Evolutionary conservation across 192 early-diverging fungal species (phyloP), one percentile per base, ranked within the genome.

Genomic region (Entophlyctis helioformis): DNA sequence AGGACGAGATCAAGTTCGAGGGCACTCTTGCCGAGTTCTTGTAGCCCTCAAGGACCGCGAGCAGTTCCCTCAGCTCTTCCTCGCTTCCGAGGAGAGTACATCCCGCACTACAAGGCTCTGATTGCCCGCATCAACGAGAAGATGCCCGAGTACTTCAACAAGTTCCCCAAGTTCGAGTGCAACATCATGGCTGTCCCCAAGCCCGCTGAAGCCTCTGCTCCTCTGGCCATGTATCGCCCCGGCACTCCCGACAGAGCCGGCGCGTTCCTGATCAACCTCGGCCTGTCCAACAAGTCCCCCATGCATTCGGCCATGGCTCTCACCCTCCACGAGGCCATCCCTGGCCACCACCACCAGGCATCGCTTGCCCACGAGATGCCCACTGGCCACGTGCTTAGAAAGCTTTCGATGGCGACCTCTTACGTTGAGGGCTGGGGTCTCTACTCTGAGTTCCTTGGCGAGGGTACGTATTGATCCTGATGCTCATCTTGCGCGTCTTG

Each of bases 281-380:
- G 24, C 8, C 37, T 61, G 36, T 41, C 49, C 48, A 50, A 51
- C 21, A 40, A 32, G 2, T 48, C 44, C 28, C 53, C 53, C 12
- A 28, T 8, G 1, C 51, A 54, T 41, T 39, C 35, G 36, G 48
- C 41, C 39, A 41, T 42, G 15, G 53, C 50, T 9, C 6, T 53
- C 11, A 42, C 42, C 19, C 26, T 67, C 20, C 59, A 67, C 46
- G 60, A 62, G 41, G 58, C 54, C 43, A 57, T 32, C 39, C 60
- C 60, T 21, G 60, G 60, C 27, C 60, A 63, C 48, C 60, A 63
- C 44, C 59, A 62, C 42, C 65, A 67, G 37, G 16, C 63, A 20
- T 58, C 59, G 10, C 32, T 67, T 16, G 37, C 44, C 9, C 26
- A 51, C 20, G 65, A 56, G 33, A 51, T 58, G 28, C 33, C 40